Base-by-base conservation (phyloP, 192 early-diverging fungal genomes). In the Coemansia umbellata region DNA sequence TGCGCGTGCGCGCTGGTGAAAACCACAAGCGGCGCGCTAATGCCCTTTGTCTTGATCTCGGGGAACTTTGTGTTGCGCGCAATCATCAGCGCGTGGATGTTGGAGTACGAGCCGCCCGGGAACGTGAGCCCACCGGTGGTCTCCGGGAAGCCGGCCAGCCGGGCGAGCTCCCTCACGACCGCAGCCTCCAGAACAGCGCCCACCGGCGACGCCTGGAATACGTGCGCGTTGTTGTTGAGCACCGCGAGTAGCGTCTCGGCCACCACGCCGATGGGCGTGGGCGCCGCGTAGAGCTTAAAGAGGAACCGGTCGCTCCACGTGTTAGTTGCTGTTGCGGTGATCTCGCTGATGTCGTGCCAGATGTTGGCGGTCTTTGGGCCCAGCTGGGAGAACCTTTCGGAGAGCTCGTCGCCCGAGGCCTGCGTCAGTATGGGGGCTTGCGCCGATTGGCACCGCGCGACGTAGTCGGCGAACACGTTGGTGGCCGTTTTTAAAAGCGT, bases 201-300 rank as follows among this genome's bases (percentile, higher is more conserved):
- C 1, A 83, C 82, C 1, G 91, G 89, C 11, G 85, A 87, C 13
- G 84, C 83, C 44, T 78, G 72, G 55, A 86, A 88, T 21, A 93
- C 91, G 50, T 91, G 91, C 0, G 79, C 67, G 64, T 93, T 93
- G 51, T 80, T 80, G 70, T 93, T 93, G 19, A 93, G 72, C 21
- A 85, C 58, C 0, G 79, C 81, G 27, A 86, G 55, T 13, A 91
- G 68, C 3, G 89, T 55, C 60, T 93, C 91, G 11, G 81, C 49
- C 8, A 89, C 54, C 18, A 90, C 82, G 11, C 89, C 91, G 47
- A 89, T 81, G 7, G 88, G 86, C 10, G 82, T 85, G 0, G 85
- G 81, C 21, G 86, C 81, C 14, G 91, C 82, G 53, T 91, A 93
- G 4, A 93, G 78, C 42, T 91, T 93, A 64, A 89, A 88, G 73